These are phyloP conservation scores for Rhizopogon sp. DNA, from an alignment of 768 basidiomycete genomes.

Conservation along the genomic window DNA sequence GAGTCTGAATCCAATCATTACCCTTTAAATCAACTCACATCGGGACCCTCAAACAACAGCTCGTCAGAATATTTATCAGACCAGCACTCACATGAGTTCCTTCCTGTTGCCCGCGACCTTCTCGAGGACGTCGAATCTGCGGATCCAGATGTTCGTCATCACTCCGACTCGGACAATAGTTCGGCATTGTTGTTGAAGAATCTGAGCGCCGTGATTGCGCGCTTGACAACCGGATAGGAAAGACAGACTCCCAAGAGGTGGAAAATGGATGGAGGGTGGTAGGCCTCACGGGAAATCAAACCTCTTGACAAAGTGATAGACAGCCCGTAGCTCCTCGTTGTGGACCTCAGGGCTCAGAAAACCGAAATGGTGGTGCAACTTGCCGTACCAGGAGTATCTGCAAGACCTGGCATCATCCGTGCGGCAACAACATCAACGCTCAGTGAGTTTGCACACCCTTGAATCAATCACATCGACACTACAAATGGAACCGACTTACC, in stretches of 20 bases:
- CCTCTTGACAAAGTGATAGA: conserved; percentile 97
- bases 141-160: too few relatives aligned
- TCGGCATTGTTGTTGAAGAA: too few relatives aligned
- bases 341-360: conserved; percentile 80
- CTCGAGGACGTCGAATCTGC: too few relatives aligned
- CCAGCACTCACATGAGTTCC: too few relatives aligned
- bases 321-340: conserved; percentile 73
- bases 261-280: conserved; percentile 86
- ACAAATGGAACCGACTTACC: conserved; percentile 40
- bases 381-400: conserved; percentile 92
- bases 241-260: conserved; percentile 84
- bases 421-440: conserved; percentile 89
- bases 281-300: conserved; percentile 28
- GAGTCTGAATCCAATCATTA: too few relatives aligned
- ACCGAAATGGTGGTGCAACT: conserved; percentile 92
- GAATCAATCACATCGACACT: conserved; percentile 5
- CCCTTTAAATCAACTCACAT: too few relatives aligned
- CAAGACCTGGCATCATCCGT: conserved; percentile 69
- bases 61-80: too few relatives aligned
- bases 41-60: too few relatives aligned
- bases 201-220: conserved; percentile 51
- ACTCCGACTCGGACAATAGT: too few relatives aligned
- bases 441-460: conserved; percentile 64
- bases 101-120: too few relatives aligned
- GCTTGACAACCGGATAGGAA: conserved; percentile 80